Evolutionary conservation across 768 basidiomycete genomes (phyloP), one percentile per base, ranked within the genome.

Genomic region (Auricularia cornea): DNA sequence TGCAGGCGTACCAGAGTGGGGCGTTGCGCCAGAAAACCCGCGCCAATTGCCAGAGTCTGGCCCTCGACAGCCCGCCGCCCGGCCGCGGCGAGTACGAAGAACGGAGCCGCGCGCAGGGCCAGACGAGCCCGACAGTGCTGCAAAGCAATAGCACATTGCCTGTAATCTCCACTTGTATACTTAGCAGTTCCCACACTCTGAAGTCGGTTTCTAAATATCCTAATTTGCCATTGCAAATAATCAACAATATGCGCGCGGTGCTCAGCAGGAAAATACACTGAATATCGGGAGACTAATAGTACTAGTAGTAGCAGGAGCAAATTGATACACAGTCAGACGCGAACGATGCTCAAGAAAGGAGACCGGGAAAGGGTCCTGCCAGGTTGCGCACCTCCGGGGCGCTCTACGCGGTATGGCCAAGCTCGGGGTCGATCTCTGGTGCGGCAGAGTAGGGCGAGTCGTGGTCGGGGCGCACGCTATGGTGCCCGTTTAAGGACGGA

Each of bases 1-100:
- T 3, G 84, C 85, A 41, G 95, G 94, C 20, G 75, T 92, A n/a
- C 92, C 92, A 1, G 94, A 96, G 72, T 96, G 93, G 95, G 95
- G 94, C 62, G 86, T 91, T 28, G 83, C 90, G 23, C 90, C 92
- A 3, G 54, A 62, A 29, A 63, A 54, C 23, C 59, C 57, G 38
- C 62, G 41, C 6, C n/a, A 30, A 51, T 28, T 40, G 16, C 54
- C 54, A 57, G 54, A 57, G 54, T 16, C 28, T 57, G 26, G 54
- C 54, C 12, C 12, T 28, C 23, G 12, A 16, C 54, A 48, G 20
- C 16, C 44, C 10, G 20, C 44, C 20, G 44, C 54, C 4, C 54
- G 54, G 18, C 26, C 54, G 26, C 1, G 26, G 28, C 28, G 18
- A 30, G 54, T 16, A 57, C 23, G 54, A 29, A 28, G 54, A 57